Evolutionary conservation across 164 flowering plant genomes (phyloP), one percentile per base, ranked within the genome.

Genomic region (Stephania cephalantha): DNA sequence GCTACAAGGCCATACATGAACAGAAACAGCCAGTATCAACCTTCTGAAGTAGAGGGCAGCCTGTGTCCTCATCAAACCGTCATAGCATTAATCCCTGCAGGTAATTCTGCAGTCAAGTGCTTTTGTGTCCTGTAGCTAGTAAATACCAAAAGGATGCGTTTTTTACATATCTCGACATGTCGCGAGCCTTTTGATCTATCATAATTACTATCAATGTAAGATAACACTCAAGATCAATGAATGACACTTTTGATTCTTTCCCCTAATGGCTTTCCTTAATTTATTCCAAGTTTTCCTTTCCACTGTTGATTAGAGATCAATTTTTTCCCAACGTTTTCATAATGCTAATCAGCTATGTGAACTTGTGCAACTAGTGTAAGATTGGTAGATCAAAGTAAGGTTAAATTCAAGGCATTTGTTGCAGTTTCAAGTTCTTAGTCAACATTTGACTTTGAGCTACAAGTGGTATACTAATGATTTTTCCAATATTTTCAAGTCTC

Each of bases 1-100:
- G 97, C 83, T 91, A 90, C 87, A 87, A 78, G 78, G 90, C 92
- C 11, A 71, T 91, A 12, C 84, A 87, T 12, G 86, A 65, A 66
- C 81, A 77, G 70, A 69, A 42, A 74, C 79, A 68, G 53, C 75
- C 86, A 46, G 46, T 83, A 18, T 70, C 86, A 73, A 75, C 87
- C 25, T 84, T 85, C 76, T 86, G 78, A 69, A 9, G n/a, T 35
- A 42, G 4, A n/a, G 8, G 71, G 46, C 46, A 17, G n/a, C 2
- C 65, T 10, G 46, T n/a, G 4, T 6, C n/a, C 22, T 58, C n/a
- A 18, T 1, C 7, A 2, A 7, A 17, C n/a, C 22, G 65, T 13
- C 18, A 58, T 20, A 61, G 4, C 7, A 7, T 20, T 61, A 61
- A 61, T n/a, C 18, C 66, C 22, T 61, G 25, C 66, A 61, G 66